Conservation (phyloP, 2,329 filamentous ascomycete genomes). For the Cadophora luteo-olivacea region DNA sequence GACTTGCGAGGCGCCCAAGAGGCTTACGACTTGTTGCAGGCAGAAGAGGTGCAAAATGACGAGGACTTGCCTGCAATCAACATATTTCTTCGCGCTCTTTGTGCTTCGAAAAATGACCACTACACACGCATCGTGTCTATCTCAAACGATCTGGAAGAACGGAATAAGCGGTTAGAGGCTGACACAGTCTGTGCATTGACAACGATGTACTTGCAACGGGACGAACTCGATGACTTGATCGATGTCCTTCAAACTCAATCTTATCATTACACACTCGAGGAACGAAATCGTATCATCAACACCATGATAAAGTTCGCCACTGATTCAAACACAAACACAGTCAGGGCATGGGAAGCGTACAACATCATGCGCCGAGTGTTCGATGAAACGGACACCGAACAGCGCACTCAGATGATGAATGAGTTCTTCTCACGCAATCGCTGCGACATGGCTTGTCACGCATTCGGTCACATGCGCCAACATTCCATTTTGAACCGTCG, state of each 20-base stretch:
- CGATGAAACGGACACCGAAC: constrained; percentile 67
- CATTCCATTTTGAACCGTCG: constrained; percentile 67
- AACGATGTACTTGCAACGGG: constrained; percentile 74
- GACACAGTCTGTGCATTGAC: constrained; percentile 78
- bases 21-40: constrained; percentile 68
- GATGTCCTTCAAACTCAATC: constrained; percentile 81
- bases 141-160: constrained; percentile 74
- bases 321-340: constrained; percentile 65
- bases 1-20: constrained; percentile 74
- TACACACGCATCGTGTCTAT: constrained; percentile 77
- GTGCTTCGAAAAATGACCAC: constrained; percentile 63
- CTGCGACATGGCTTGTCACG: constrained; percentile 82
- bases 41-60: constrained; percentile 58
- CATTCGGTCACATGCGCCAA: constrained; percentile 94
- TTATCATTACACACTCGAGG: constrained; percentile 71
- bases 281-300: constrained; percentile 70
- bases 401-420: constrained; percentile 78
- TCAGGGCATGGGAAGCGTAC: constrained; percentile 70
- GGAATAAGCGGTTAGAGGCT: constrained; percentile 72
- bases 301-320: constrained; percentile 73
- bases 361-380: constrained; percentile 70
- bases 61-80: constrained; percentile 72
- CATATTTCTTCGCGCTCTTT: constrained; percentile 73
- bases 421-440: constrained; percentile 79
- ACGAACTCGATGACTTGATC: constrained; percentile 79